A percentile compares a stretch with the other conserved stretches of the same genome.
Conservation (phyloP, 805 yeast species). For the Yueomyces sinensis region DNA sequence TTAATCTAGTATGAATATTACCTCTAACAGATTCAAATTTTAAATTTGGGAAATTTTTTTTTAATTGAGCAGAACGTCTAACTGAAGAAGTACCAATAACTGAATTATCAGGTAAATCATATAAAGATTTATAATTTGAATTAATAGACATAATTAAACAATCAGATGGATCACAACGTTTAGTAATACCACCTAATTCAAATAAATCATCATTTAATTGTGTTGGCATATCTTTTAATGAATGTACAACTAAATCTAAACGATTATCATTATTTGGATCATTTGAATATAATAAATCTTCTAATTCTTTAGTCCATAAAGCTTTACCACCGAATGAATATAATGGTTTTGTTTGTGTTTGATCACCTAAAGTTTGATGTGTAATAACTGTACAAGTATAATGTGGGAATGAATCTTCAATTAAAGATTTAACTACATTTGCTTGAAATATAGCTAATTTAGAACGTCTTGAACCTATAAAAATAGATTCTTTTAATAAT, state of each 20-base stretch:
- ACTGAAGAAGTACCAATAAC: constrained; percentile 92
- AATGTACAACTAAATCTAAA: constrained; percentile 84
- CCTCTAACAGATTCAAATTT: constrained; percentile 81
- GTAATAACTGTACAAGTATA: constrained; percentile 66
- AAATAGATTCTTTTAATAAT: constrained; percentile 9
- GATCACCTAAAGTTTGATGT: constrained; percentile 80
- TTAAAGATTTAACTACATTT: constrained; percentile 50
- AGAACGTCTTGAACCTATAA: constrained; percentile 84
- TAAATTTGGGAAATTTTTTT: constrained; percentile 64
- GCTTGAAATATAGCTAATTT: constrained; percentile 79
- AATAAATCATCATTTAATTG: constrained; percentile 79
- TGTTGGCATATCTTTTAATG: constrained; percentile 90
- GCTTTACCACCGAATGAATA: constrained; percentile 95
- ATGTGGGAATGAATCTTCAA: constrained; percentile 49
- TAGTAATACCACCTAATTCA: constrained; percentile 73
- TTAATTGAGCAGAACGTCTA: constrained; percentile 83
- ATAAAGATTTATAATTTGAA: constrained; percentile 48
- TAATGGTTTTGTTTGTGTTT: constrained; percentile 69
- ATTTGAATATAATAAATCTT: constrained; percentile 52
- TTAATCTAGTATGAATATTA: constrained; percentile 62
- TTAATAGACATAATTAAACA: constrained; percentile 66
- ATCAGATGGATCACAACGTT: constrained; percentile 88
- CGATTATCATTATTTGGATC: constrained; percentile 40
- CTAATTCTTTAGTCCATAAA: constrained; percentile 92
- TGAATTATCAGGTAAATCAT: constrained; percentile 72